These are phyloP conservation scores for Cordyceps javanica DNA, from an alignment of 2,329 filamentous ascomycete genomes.

Conservation along the genomic window DNA sequence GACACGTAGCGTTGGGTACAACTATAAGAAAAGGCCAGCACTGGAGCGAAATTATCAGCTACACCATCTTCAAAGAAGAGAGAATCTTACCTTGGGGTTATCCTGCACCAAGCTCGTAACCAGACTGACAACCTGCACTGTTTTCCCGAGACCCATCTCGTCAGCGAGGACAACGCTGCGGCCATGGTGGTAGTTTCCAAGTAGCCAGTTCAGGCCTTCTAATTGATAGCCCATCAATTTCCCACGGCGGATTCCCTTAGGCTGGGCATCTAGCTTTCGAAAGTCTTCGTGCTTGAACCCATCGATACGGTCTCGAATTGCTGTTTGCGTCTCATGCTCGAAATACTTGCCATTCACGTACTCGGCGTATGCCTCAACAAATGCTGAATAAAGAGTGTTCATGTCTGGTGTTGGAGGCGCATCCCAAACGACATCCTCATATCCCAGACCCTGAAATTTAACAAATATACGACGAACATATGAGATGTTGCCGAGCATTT, in stretches of 20 bases:
- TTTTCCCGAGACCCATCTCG: constrained; percentile 98
- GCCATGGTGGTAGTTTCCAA: constrained; percentile 77
- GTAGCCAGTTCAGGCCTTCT: constrained; percentile 90
- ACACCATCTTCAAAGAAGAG: not conserved
- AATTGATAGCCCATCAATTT: constrained; percentile 90
- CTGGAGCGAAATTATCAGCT: constrained; percentile 15
- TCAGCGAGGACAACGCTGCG: constrained; percentile 90
- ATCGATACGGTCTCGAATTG: constrained; percentile 61
- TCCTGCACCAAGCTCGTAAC: constrained; percentile 67
- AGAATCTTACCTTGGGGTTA: constrained; percentile 39
- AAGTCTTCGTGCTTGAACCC: constrained; percentile 64
- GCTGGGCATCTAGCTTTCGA: constrained; percentile 64
- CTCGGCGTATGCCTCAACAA: constrained; percentile 76
- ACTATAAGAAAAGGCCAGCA: constrained; percentile 93
- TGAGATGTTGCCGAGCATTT: constrained; percentile 64
- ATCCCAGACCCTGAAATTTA: constrained; percentile 88
- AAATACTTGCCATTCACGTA: constrained; percentile 78
- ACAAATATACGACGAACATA: constrained; percentile 70
- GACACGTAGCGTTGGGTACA: constrained; percentile 88
- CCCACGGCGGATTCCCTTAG: constrained; percentile 65
- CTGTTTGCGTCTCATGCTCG: constrained; percentile 43
- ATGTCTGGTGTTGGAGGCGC: constrained; percentile 63
- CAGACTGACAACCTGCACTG: constrained; percentile 83
- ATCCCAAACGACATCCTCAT: constrained; percentile 91
- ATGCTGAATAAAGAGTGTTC: constrained; percentile 67